Conservation (phyloP, 202 grass and related monocot genomes). For the Panicum hallii region DNA sequence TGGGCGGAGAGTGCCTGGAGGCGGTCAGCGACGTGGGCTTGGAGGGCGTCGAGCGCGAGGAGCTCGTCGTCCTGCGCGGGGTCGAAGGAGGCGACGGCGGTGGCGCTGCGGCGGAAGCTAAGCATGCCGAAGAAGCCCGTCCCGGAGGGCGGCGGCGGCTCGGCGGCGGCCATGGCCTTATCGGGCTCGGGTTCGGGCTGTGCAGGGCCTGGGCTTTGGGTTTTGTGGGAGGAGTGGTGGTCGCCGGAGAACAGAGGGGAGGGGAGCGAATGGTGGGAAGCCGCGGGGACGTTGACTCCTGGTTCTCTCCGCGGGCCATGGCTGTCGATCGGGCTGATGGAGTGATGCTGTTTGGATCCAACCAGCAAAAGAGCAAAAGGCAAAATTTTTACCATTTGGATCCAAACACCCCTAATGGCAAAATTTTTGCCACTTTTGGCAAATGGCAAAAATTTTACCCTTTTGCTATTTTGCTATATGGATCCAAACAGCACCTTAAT, state of each 20-base stretch:
- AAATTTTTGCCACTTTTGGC: too few species aligned
- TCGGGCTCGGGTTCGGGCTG: background rate
- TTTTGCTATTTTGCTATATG: too few species aligned
- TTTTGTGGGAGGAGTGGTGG: background rate
- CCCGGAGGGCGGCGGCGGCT: conserved; percentile 47
- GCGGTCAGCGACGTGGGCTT: conserved; percentile 71
- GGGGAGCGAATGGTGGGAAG: conserved; percentile 49
- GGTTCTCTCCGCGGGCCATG: too few species aligned
- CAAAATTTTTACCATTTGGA: too few species aligned
- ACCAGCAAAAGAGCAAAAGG: too few species aligned
- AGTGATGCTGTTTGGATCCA: too few species aligned
- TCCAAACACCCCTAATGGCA: too few species aligned
- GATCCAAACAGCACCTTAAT: too few species aligned
- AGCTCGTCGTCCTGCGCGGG: conserved; percentile 73
- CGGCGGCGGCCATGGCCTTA: conserved; percentile 55
- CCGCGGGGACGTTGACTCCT: too few species aligned
- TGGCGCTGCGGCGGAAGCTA: conserved; percentile 74
- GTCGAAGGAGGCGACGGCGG: conserved; percentile 76
- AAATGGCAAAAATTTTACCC: too few species aligned
- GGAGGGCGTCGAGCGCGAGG: conserved; percentile 65
- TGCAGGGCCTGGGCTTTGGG: background rate
- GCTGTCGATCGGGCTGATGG: too few species aligned
- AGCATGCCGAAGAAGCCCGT: conserved; percentile 67
- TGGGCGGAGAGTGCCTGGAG: conserved; percentile 48
- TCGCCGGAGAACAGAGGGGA: background rate